These are phyloP conservation scores for Ammopiptanthus mongolicus DNA, from an alignment of 306 rosid species.

Conservation along the genomic window DNA sequence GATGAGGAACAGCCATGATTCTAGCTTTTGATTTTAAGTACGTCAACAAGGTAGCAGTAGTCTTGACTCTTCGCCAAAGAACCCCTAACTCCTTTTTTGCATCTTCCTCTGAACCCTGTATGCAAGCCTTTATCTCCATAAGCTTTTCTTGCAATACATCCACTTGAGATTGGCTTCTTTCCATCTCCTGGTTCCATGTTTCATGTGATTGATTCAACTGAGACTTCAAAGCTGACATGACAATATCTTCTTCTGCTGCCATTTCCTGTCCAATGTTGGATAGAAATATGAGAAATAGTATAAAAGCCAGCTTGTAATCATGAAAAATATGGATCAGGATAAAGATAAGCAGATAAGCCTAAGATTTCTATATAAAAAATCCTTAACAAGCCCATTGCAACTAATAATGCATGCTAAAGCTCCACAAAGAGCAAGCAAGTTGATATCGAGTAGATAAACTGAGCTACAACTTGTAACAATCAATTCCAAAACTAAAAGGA, in stretches of 20 bases:
- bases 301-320: background rate
- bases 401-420: conserved; percentile 7
- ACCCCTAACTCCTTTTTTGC: conserved; percentile 59
- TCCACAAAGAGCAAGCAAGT: conserved; percentile 7
- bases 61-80: conserved; percentile 80
- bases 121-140: conserved; percentile 53
- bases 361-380: background rate
- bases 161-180: conserved; percentile 50
- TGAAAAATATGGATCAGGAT: background rate
- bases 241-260: conserved; percentile 62
- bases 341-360: background rate
- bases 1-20: conserved; percentile 69
- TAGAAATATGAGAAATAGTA: conserved; percentile 9
- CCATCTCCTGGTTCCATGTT: conserved; percentile 68
- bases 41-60: conserved; percentile 55
- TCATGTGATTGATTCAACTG: conserved; percentile 51
- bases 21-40: conserved; percentile 86
- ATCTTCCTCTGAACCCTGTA: conserved; percentile 66
- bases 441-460: background rate
- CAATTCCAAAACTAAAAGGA: background rate
- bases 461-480: background rate
- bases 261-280: conserved; percentile 39
- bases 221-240: conserved; percentile 47
- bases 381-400: background rate
- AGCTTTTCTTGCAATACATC: conserved; percentile 63